Percentiles rank a stretch among this genome's conserved stretches.
Conservation (phyloP, 805 yeast genomes). For the Wickerhamomyces alni region DNA sequence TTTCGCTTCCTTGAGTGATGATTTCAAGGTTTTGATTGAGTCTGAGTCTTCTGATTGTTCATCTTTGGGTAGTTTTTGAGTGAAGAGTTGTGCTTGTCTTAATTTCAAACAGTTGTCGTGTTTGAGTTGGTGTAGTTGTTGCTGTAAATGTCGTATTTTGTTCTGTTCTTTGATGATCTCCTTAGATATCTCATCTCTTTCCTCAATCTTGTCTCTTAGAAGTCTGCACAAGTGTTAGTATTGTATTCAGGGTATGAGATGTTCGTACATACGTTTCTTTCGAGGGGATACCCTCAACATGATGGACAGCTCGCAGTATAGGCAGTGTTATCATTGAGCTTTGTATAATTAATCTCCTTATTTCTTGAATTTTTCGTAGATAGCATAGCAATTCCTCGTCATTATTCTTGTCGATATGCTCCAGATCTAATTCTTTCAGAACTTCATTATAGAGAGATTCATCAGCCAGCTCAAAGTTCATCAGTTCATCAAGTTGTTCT, state of each 20-base stretch:
- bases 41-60: background rate
- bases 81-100: too few relatives aligned
- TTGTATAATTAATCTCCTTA: conserved; percentile 1
- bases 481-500: background rate
- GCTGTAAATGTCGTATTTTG: too few relatives aligned
- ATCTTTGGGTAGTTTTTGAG: too few relatives aligned
- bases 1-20: background rate
- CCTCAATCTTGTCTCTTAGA: background rate
- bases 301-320: background rate
- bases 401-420: background rate
- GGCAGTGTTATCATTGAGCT: background rate
- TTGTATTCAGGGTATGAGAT: too few relatives aligned
- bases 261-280: conserved; percentile 2
- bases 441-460: conserved; percentile 1
- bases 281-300: background rate
- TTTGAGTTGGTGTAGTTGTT: too few relatives aligned
- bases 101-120: too few relatives aligned
- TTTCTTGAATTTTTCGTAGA: background rate
- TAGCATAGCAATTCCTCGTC: background rate
- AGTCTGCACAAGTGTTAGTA: background rate
- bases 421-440: background rate
- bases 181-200: background rate
- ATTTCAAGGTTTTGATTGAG: background rate
- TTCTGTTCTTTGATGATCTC: conserved; percentile 3
- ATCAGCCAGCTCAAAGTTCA: conserved; percentile 11